Percentiles rank a stretch among this genome's conserved stretches.
Evolutionary conservation across 75 land plant species (phyloP).

Genomic region (Picea sitchensis): DNA sequence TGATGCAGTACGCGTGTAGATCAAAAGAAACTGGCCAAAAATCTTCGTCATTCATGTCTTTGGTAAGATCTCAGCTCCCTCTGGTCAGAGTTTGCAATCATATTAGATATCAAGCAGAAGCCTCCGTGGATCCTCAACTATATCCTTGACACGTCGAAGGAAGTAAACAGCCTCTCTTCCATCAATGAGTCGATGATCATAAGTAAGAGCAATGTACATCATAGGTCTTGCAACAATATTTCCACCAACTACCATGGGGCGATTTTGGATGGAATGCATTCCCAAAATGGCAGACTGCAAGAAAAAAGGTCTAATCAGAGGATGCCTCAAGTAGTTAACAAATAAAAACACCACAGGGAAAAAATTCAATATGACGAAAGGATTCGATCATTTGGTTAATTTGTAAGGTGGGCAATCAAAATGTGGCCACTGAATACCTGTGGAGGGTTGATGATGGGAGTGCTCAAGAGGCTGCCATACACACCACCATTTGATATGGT

Average conservation of each 20-base stretch:
- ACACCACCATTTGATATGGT: constrained; percentile 99
- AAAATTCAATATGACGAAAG: neutral
- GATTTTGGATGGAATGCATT: constrained; percentile 83
- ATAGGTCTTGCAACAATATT: constrained; percentile 81
- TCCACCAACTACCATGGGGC: constrained; percentile 78
- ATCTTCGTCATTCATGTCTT: no score
- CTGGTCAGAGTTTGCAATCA: no score
- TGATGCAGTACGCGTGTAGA: no score
- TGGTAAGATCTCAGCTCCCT: no score
- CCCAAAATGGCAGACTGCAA: constrained; percentile 95
- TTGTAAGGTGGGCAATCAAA: neutral
- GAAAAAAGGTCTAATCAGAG: neutral
- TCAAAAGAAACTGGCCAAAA: no score
- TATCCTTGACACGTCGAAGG: constrained; percentile 88
- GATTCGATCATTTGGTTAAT: neutral
- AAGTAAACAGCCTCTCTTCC: constrained; percentile 99
- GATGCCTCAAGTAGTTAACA: neutral
- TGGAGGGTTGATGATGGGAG: constrained; percentile 98
- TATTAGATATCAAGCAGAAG: constrained; percentile 66
- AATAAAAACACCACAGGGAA: neutral
- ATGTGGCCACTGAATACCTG: constrained; percentile 43
- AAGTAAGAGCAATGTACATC: constrained; percentile 95
- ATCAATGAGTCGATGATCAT: constrained; percentile 94
- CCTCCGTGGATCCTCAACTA: constrained; percentile 91
- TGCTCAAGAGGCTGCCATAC: constrained; percentile 95